Base-by-base conservation (phyloP, 2,329 filamentous ascomycete species). In the Xylariaceae sp. region DNA sequence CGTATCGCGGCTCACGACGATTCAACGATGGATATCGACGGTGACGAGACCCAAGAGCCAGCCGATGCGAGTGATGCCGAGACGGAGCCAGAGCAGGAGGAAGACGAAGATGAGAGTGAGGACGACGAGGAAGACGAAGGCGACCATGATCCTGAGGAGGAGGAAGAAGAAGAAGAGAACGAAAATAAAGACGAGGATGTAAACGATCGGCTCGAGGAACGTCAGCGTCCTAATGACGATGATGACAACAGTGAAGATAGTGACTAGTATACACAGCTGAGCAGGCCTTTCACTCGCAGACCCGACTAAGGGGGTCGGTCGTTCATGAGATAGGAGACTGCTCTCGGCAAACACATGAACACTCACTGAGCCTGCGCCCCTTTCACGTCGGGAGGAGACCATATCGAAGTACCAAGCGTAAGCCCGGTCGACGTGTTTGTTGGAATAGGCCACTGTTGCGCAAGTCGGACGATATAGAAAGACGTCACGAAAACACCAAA, bases 241-340 rank as follows among this genome's bases (percentile, higher is more conserved):
- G 35, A 37, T 7, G 35, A 37, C 12, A 3, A 11, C 8, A 37
- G 35, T 11, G 77, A 80, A 50, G 82, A 85, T 58, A 84, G 80
- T 62, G 80, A 83, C 53, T 83, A 64, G 53, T 2, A 48, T 78
- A 66, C 80, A 19, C 76, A 75, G 58, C 76, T 81, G 19, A 83
- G 65, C 51, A 83, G 64, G 64, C 83, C 80, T 46, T 73, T 73
- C 11, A 83, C 79, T 42, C 80, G 81, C 69, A 83, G 72, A 0
- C 78, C 78, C 49, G 19, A 19, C 19, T 19, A 19, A 19, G 19
- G 19, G 19, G 19, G 19, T 19, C 19, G 19, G 19, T 19, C 19
- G 19, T 19, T 19, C 19, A 19, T 19, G 19, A 19, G 19, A 19
- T 19, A 19, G 19, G 19, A 19, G 19, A 19, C 19, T 19, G 19